Base-by-base conservation (phyloP, 2,329 filamentous ascomycete genomes). In the Fusarium ambrosium region DNA sequence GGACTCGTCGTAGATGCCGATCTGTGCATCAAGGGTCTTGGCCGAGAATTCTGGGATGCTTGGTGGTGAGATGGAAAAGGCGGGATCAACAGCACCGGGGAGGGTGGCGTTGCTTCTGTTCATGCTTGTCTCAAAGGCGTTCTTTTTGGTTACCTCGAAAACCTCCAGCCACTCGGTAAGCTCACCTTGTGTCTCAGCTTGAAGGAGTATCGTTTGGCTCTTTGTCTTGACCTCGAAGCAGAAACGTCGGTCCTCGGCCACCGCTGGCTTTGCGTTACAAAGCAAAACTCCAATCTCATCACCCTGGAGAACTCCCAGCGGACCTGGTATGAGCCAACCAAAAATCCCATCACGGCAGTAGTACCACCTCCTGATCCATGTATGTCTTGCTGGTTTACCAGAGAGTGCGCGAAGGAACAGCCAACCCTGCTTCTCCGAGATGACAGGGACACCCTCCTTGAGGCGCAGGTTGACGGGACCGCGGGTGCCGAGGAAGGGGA, bases 141-240 rank as follows among this genome's bases (percentile, higher is more conserved):
- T 95, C 77, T 95, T 94, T 85, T 99, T 99, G 63, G 96, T 95
- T 18, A 95, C 91, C 77, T 99, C 96, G 78, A 99, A 98, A 0
- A 96, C 92, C 74, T 94, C 91, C 65, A 99, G 91, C 97, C 97
- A 99, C 78, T 97, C 94, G 68, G 94, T 95, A n/a, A 99, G 89
- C 80, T 98, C 94, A 60, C 86, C 87, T 81, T 99, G 97, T 0
- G 95, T 98, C 81, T 99, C 97, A 6, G 96, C 94, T 84, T 99
- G 97, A 4, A 99, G 87, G 69, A 98, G 86, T 73, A 98, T 92
- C 60, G 92, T 97, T 72, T 94, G 94, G 79, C 94, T 97, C 83
- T 98, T 99, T 3, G 97, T 99, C 87, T 98, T 99, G 79, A 99
- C 93, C 83, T 99, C 97, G 79, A 99, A 98, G 81, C 97, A 98